Percentiles rank a stretch among this genome's conserved stretches.
phyloP scores from a whole-genome alignment of 768 basidiomycete species.

The Russula brevipes region DNA sequence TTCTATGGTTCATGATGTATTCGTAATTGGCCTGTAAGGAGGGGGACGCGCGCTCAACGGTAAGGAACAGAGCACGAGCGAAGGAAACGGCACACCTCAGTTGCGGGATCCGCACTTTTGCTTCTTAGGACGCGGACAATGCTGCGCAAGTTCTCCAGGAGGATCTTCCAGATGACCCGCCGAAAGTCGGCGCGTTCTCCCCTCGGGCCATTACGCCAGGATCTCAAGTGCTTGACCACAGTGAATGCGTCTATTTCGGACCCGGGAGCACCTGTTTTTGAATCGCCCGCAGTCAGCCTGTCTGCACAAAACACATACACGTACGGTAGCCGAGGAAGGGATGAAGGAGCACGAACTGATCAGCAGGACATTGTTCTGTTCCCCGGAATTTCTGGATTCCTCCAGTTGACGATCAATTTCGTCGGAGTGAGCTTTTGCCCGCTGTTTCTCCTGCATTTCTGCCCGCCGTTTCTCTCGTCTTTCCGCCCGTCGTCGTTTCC shows the following conservation, averaged over 20 bases:
- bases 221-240: background rate
- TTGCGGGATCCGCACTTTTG: background rate
- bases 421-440: conserved; percentile 51
- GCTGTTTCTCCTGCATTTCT: background rate
- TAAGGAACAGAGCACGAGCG: background rate
- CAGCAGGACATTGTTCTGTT: conserved; percentile 84
- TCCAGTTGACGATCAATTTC: conserved; percentile 78
- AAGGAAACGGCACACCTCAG: background rate
- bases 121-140: background rate
- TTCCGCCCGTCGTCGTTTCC: background rate
- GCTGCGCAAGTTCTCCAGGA: conserved; percentile 1
- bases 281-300: background rate
- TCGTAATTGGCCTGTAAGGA: background rate
- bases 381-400: conserved; percentile 68
- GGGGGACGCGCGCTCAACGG: background rate
- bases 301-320: background rate
- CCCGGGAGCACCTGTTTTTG: conserved; percentile 2
- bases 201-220: conserved; percentile 41
- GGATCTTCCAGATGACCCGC: background rate
- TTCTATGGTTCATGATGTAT: background rate
- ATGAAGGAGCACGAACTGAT: conserved; percentile 52
- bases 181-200: background rate
- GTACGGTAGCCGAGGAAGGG: background rate
- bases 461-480: background rate
- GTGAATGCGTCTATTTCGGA: conserved; percentile 1